These are phyloP conservation scores for Camellia granthamiana DNA, from an alignment of 148 eudicot species.

Conservation along the genomic window DNA sequence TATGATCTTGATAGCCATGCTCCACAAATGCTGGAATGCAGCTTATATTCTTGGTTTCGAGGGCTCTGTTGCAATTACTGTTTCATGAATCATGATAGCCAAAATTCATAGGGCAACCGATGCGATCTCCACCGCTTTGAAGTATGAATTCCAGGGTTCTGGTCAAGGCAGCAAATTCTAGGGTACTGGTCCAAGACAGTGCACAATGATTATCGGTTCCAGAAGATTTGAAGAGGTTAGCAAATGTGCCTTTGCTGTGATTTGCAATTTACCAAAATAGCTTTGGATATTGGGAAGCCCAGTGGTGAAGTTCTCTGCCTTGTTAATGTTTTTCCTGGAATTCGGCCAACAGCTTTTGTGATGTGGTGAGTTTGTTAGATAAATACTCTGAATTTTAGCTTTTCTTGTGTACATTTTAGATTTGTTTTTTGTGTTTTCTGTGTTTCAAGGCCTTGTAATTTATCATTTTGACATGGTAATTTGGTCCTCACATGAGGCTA, in stretches of 20 bases:
- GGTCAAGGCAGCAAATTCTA: not conserved
- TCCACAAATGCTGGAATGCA: not conserved
- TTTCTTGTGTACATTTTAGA: conserved; percentile 16
- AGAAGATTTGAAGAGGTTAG: not conserved
- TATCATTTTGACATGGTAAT: not conserved
- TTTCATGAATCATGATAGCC: not conserved
- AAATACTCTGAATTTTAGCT: not conserved
- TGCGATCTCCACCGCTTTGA: not conserved
- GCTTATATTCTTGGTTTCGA: not conserved
- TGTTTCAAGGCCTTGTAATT: conserved; percentile 7
- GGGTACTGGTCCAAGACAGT: conserved; percentile 3
- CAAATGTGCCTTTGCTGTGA: conserved; percentile 6
- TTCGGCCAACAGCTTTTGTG: not conserved
- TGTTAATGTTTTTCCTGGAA: not conserved
- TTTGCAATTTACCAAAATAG: not conserved
- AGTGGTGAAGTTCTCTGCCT: not conserved
- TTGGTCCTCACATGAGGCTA: not conserved
- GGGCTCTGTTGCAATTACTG: not conserved
- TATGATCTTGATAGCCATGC: conserved; percentile 4
- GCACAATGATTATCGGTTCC: not conserved
- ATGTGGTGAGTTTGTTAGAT: conserved; percentile 13
- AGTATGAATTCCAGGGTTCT: not conserved
- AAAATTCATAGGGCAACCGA: not conserved
- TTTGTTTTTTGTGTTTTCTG: not conserved
- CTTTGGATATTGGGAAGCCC: not conserved